These are phyloP conservation scores for Beauveria varroae DNA, from an alignment of 2,329 filamentous ascomycete species.

Conservation along the genomic window DNA sequence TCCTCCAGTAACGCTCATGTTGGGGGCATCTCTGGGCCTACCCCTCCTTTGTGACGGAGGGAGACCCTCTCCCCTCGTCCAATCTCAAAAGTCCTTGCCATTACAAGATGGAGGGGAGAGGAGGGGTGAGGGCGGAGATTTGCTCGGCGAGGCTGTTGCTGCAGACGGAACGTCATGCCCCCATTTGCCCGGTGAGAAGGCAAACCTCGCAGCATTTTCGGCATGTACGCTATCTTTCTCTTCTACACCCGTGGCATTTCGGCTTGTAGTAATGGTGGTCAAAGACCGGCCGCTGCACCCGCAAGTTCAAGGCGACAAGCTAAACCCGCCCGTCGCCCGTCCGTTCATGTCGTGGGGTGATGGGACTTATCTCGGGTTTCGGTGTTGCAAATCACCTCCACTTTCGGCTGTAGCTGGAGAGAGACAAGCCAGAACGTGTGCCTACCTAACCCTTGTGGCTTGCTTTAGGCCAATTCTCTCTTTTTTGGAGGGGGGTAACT, in stretches of 20 bases:
- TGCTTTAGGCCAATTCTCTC: neutral
- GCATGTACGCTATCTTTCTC: neutral
- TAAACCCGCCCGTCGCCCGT: no score
- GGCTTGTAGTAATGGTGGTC: no score
- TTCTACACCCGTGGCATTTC: no score
- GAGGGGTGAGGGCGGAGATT: neutral
- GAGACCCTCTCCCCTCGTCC: neutral
- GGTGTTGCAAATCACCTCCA: constrained; percentile 16
- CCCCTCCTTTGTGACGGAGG: neutral
- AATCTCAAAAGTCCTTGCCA: neutral
- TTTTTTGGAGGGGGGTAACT: no score
- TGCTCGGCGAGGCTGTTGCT: neutral
- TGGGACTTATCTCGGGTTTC: constrained; percentile 16
- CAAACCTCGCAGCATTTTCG: neutral
- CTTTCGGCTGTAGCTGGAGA: constrained; percentile 13
- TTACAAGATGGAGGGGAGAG: neutral
- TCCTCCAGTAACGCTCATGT: neutral
- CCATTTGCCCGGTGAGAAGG: no score
- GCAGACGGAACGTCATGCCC: no score
- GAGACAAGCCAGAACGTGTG: no score
- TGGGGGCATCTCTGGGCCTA: no score
- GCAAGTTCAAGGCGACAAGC: no score
- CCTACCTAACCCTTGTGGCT: constrained; percentile 7
- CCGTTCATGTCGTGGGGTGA: neutral
- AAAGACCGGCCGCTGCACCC: no score